A percentile compares a stretch with the other conserved stretches of the same genome.
Conservation (phyloP, 768 basidiomycete species). For the Termitomyces sp. region DNA sequence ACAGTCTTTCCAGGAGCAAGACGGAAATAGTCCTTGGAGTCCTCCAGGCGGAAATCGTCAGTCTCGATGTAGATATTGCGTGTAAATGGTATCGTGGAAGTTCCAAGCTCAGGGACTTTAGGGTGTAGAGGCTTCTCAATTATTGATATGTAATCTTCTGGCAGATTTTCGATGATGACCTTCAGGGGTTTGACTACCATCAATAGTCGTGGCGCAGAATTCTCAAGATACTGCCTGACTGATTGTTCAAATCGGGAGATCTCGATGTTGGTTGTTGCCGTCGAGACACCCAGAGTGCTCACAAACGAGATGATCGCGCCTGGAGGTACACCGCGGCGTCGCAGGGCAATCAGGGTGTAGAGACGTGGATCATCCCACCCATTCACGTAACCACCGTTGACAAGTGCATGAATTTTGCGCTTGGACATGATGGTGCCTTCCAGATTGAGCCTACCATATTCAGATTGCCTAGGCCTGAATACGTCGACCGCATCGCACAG, state of each 20-base stretch:
- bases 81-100: constrained; percentile 78
- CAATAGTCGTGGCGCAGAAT: constrained; percentile 78
- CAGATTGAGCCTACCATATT: constrained; percentile 89
- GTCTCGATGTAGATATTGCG: constrained; percentile 87
- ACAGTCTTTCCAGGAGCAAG: constrained; percentile 97
- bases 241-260: constrained; percentile 85
- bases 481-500: constrained; percentile 96
- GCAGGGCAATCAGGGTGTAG: constrained; percentile 93
- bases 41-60: constrained; percentile 88
- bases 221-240: constrained; percentile 86
- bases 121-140: constrained; percentile 93
- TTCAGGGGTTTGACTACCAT: constrained; percentile 91
- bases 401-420: constrained; percentile 87
- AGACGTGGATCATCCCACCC: constrained; percentile 99
- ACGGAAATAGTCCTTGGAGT: constrained; percentile 94
- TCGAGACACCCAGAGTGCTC: constrained; percentile 90
- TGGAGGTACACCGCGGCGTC: constrained; percentile 94
- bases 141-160: constrained; percentile 77
- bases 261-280: constrained; percentile 77
- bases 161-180: constrained; percentile 86
- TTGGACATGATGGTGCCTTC: constrained; percentile 97
- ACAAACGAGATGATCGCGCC: constrained; percentile 94
- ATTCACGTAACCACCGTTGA: constrained; percentile 75
- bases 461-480: constrained; percentile 95
- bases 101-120: constrained; percentile 85